phyloP scores from a whole-genome alignment of 169 alveolate genomes.

The Cardiosporidium cionae region DNA sequence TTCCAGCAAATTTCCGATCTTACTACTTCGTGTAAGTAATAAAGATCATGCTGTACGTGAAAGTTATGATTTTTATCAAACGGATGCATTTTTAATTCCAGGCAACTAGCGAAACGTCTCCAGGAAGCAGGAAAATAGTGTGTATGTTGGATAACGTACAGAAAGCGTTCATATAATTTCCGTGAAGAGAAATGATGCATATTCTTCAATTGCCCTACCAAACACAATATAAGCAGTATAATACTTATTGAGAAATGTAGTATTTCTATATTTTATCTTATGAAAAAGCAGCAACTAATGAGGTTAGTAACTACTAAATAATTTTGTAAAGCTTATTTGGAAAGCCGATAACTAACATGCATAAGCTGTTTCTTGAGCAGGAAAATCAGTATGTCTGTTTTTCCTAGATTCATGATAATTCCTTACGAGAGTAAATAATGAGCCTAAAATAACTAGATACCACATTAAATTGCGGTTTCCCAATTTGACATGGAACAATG shows the following conservation, averaged over 20 bases:
- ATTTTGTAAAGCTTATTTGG: too few species aligned
- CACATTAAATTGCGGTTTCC: conserved; percentile 31
- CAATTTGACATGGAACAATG: conserved; percentile 23
- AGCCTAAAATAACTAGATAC: conserved; percentile 19
- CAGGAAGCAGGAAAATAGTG: conserved; percentile 15
- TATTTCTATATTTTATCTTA: background rate
- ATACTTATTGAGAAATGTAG: background rate
- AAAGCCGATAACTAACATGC: background rate
- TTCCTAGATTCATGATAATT: background rate
- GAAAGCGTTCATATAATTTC: conserved; percentile 2
- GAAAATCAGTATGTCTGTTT: background rate
- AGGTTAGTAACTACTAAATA: background rate
- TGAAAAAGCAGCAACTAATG: background rate
- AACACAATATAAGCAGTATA: background rate
- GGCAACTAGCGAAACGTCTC: too few species aligned
- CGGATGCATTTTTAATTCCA: too few species aligned
- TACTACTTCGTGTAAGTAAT: conserved; percentile 16
- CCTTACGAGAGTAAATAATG: background rate
- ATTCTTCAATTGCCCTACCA: background rate
- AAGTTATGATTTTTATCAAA: too few species aligned
- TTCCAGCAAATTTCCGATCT: background rate
- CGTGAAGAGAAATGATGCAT: background rate
- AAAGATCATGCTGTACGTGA: too few species aligned
- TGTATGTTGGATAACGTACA: conserved; percentile 7
- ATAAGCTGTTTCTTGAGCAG: background rate